Conservation (phyloP, 148 eudicot species). For the Silene uniflora region DNA sequence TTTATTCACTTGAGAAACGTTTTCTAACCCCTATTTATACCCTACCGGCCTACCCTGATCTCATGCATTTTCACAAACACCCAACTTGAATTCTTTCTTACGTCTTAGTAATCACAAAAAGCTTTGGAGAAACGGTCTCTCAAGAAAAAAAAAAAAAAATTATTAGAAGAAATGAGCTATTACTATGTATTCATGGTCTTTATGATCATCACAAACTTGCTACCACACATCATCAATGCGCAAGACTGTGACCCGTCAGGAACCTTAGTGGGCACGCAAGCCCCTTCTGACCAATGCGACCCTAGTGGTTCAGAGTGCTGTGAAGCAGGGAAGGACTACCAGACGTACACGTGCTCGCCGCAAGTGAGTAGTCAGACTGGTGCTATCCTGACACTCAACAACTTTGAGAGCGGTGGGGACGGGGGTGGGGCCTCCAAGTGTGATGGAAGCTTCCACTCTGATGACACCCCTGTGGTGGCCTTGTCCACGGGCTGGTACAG, state of each 20-base stretch:
- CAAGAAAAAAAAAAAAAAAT: neutral
- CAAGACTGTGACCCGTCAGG: conserved; percentile 20
- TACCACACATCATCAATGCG: conserved; percentile 3
- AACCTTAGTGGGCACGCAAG: conserved; percentile 18
- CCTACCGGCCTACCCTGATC: neutral
- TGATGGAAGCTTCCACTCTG: conserved; percentile 31
- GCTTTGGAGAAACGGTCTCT: no score
- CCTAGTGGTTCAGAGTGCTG: conserved; percentile 26
- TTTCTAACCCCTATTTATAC: neutral
- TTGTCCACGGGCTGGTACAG: conserved; percentile 52
- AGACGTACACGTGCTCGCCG: conserved; percentile 40
- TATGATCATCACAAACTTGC: neutral
- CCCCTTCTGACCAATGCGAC: conserved; percentile 33
- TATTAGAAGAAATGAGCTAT: neutral
- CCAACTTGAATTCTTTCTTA: neutral
- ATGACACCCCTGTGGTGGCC: conserved; percentile 37
- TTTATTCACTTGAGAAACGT: no score
- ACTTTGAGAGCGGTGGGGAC: conserved; percentile 34
- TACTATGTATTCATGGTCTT: neutral
- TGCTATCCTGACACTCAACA: conserved; percentile 35
- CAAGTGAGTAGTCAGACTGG: conserved; percentile 20
- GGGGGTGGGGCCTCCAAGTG: conserved; percentile 40
- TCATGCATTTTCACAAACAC: conserved; percentile 4
- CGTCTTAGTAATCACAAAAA: no score
- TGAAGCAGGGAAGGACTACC: conserved; percentile 26